Percentiles rank a stretch among this genome's conserved stretches.
Conservation (phyloP, 441 rosid genomes). For the Gossypium davidsonii region DNA sequence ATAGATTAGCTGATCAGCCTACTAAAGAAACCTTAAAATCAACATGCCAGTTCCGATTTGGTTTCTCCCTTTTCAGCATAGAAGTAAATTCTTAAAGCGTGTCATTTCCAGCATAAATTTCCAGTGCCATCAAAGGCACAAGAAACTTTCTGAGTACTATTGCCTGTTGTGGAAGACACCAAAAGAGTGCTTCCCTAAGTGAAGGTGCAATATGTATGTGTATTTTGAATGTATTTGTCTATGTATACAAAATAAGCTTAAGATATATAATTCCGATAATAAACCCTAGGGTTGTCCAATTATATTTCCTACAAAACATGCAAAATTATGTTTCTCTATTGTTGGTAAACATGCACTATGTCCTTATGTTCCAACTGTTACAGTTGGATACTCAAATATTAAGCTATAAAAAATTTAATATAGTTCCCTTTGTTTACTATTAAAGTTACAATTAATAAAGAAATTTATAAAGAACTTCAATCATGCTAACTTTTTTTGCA, state of each 20-base stretch:
- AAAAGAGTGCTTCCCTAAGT: not conserved
- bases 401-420: not conserved
- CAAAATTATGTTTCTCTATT: not conserved
- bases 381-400: not conserved
- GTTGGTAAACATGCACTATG: not conserved
- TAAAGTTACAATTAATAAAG: not conserved
- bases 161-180: not conserved
- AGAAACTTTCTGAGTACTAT: not conserved
- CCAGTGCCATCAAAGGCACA: not conserved
- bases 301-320: not conserved
- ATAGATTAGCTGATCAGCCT: not conserved
- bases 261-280: not conserved
- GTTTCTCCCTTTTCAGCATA: not conserved
- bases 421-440: not conserved
- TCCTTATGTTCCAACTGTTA: not conserved
- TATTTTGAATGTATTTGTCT: not conserved
- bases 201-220: not conserved
- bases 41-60: not conserved
- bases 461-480: not conserved
- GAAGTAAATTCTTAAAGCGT: not conserved
- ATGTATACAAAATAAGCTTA: not conserved
- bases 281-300: not conserved
- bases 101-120: not conserved
- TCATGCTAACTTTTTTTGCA: not conserved
- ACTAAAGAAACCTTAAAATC: not conserved